Evolutionary conservation across 1,284 basidiomycete species (phyloP), one percentile per base, ranked within the genome.

Genomic region (Ceratobasidium sp.): DNA sequence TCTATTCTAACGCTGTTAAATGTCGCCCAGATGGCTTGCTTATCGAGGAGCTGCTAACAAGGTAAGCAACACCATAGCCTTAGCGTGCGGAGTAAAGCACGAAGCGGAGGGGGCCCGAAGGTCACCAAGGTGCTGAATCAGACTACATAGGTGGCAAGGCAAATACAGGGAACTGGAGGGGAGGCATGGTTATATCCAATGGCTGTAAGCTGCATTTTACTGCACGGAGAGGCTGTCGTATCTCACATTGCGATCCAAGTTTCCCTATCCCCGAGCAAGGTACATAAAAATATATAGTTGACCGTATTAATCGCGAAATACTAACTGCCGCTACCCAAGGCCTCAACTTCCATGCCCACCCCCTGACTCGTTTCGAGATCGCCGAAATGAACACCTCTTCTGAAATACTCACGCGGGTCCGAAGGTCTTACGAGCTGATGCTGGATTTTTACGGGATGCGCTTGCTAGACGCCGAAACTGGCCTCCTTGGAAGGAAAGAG

Each of bases 401-500:
- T 41, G 79, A 78, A 62, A 84, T 91, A 56, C 80, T 88, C 29
- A 78, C 81, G 56, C 87, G 90, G 58, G 79, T 92, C 29, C 74
- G 88, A 2, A 82, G 81, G 39, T 92, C 91, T 3, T 92, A 92
- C 80, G 82, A 81, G 75, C 86, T 91, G 74, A 91, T 92, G 89
- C 85, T 92, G 9, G 89, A 90, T 79, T 92, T 92, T 81, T 92
- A 90, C 78, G 90, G 90, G 29, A 90, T 92, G 88, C 83, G 83
- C 43, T 84, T 91, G 16, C 80, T 87, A 34, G 86, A 86, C 62
- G 78, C 81, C 24, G 85, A 88, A 59, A 88, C 88, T 0, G 90
- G 90, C 1, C 83, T 88, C n/a, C 76, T 89, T 39, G 84, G 83
- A 71, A 86, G 86, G 69, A 81, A 75, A 34, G 64, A 58, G 59